Evolutionary conservation across 2,329 filamentous ascomycete species (phyloP).

Genomic region (Arthrinium puccinioides): DNA sequence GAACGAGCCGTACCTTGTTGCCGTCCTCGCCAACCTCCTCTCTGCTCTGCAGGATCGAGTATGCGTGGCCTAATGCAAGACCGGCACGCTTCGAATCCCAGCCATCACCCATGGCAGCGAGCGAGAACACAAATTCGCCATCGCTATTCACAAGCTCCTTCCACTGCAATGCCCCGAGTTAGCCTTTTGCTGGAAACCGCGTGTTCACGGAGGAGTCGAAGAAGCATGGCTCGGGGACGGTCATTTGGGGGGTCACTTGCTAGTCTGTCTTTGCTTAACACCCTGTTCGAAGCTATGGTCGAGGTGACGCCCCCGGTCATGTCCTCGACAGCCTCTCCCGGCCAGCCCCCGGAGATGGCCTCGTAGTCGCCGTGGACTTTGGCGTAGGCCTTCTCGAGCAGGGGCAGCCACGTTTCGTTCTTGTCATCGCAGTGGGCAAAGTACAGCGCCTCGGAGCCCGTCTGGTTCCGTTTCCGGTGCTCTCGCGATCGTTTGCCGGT

Average conservation of each 20-base stretch:
- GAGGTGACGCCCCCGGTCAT: constrained; percentile 50
- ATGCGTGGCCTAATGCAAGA: constrained; percentile 38
- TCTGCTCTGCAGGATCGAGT: constrained; percentile 40
- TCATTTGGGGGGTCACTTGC: too few species aligned
- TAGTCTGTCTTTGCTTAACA: constrained; percentile 61
- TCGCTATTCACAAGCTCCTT: constrained; percentile 59
- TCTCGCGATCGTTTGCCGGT: constrained; percentile 48
- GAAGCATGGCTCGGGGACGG: too few species aligned
- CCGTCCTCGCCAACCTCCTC: constrained; percentile 36
- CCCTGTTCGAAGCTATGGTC: constrained; percentile 46
- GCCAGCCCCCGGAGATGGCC: constrained; percentile 59
- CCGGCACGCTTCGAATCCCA: constrained; percentile 27
- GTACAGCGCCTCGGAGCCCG: constrained; percentile 60
- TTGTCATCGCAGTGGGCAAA: constrained; percentile 62
- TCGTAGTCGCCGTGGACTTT: constrained; percentile 62
- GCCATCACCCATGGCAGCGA: constrained; percentile 24
- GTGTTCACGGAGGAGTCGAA: too few species aligned
- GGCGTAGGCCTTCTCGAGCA: constrained; percentile 71
- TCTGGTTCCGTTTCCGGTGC: constrained; percentile 56
- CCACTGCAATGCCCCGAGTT: too few species aligned
- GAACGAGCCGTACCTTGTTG: constrained; percentile 29
- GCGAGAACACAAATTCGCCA: constrained; percentile 56
- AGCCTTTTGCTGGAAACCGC: too few species aligned
- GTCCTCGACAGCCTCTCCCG: constrained; percentile 43
- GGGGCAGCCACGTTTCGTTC: constrained; percentile 68